Base-by-base conservation (phyloP, 2,329 filamentous ascomycete species). In the Botrytis sinoallii region DNA sequence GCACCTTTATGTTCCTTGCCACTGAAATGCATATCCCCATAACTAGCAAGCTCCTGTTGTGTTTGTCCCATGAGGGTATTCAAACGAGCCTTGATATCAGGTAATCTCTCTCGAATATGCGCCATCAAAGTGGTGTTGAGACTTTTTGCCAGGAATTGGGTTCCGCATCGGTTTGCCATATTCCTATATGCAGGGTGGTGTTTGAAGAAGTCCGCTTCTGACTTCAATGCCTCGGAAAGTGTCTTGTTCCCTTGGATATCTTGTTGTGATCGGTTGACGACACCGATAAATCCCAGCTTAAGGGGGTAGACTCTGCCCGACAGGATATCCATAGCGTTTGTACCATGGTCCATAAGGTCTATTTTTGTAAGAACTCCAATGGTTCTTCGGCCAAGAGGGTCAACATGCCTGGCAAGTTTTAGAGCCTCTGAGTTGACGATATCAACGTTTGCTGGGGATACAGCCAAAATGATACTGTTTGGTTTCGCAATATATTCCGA, bases 31-130 rank as follows among this genome's bases (percentile, higher is more conserved):
- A 96, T 97, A 82, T 98, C 97, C 55, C 96, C 96, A 81, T 99
- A 99, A 83, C 95, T 97, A 61, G 96, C 96, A 73, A 99, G 88
- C 83, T 99, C 96, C 85, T 99, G 96, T 82, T 99, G 96, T 67
- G 96, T 98, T 84, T 99, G 96, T n/a, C 96, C 96, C 96, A 99
- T 99, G 70, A 99, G 86, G 0, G 96, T 99, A 83, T 99, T 99
- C 75, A 99, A 87, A 72, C 96, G 91, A 68, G 96, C 96, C 84
- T 99, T 99, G 86, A 99, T 99, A 82, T 99, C 96, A 44, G 96
- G 96, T 79, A 99, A 85, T 65, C 96, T 90, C 82, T 99, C 96
- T 75, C 96, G 92, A 81, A 99, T 99, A 81, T 99, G 96, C 35
- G 90, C 85, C 96, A 99, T 98, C 77, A 99, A 87, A 20, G 96